A percentile compares a stretch with the other conserved stretches of the same genome.
These are phyloP conservation scores for Tricholoma flavovirens DNA, from an alignment of 768 basidiomycete species.

Conservation along the genomic window DNA sequence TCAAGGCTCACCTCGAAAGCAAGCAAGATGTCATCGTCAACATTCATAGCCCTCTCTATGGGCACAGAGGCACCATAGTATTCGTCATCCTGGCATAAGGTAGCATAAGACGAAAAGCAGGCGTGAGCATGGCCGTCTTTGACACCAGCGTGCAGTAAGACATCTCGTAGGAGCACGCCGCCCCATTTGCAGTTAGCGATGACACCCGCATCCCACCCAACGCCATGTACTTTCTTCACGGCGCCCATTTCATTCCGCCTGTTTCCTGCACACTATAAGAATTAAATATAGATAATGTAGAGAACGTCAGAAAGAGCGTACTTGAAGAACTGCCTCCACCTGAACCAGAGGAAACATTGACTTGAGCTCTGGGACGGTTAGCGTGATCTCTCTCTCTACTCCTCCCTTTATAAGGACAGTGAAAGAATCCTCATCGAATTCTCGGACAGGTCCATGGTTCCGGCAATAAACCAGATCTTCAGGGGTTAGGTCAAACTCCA, in stretches of 20 bases:
- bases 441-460: conserved; percentile 60
- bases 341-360: conserved; percentile 32
- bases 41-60: conserved; percentile 41
- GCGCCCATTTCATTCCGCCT: conserved; percentile 59
- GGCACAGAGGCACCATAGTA: conserved; percentile 64
- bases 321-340: conserved; percentile 54
- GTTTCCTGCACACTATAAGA: conserved; percentile 56
- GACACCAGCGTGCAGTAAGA: conserved; percentile 44
- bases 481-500: conserved; percentile 57
- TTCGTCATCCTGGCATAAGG: conserved; percentile 53
- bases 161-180: conserved; percentile 51
- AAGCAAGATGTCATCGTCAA: conserved; percentile 48
- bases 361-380: conserved; percentile 37
- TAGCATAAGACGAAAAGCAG: conserved; percentile 56
- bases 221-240: conserved; percentile 51
- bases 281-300: neutral
- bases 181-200: conserved; percentile 66
- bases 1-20: conserved; percentile 47
- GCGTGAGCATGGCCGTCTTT: conserved; percentile 37
- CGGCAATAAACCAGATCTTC: conserved; percentile 62
- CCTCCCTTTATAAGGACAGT: conserved; percentile 32
- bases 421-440: conserved; percentile 43
- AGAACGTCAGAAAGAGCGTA: conserved; percentile 17
- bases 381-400: conserved; percentile 23
- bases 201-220: conserved; percentile 64